Percentiles rank a stretch among this genome's conserved stretches.
phyloP scores from a whole-genome alignment of 805 yeast species.

The Starmerella gropengiesseri region DNA sequence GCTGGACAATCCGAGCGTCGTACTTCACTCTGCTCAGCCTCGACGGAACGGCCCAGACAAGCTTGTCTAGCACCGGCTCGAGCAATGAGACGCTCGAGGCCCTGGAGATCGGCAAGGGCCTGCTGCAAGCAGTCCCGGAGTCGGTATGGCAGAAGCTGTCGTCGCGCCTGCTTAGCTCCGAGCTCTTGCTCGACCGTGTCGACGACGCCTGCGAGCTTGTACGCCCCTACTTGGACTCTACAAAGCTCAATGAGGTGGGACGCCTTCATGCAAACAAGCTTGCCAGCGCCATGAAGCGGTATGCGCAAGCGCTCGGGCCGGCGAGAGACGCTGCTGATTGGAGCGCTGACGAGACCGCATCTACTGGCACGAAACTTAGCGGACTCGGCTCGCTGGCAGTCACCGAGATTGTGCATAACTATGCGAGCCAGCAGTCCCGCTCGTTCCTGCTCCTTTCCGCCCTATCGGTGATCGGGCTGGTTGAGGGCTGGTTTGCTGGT shows the following conservation, averaged over 20 bases:
- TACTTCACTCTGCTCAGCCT: conserved; percentile 10
- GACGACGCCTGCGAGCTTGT: conserved; percentile 9
- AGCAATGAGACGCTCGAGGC: neutral
- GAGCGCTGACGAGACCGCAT: neutral
- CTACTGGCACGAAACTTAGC: conserved; percentile 4
- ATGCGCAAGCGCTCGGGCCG: conserved; percentile 4
- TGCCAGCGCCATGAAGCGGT: conserved; percentile 1
- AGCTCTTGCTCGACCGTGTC: conserved; percentile 11
- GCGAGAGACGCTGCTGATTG: neutral
- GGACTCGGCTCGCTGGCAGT: conserved; percentile 18
- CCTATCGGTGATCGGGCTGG: conserved; percentile 17
- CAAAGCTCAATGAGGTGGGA: conserved; percentile 11
- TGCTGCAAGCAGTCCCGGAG: conserved; percentile 7
- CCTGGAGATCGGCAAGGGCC: conserved; percentile 1
- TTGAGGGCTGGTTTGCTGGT: conserved; percentile 20
- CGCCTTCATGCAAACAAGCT: conserved; percentile 1
- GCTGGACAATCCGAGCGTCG: conserved; percentile 18
- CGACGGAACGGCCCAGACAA: no score
- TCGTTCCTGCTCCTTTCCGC: conserved; percentile 10
- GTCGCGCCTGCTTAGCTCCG: conserved; percentile 5
- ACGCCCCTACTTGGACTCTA: conserved; percentile 3
- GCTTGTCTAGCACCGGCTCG: no score
- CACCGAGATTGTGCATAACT: conserved; percentile 12
- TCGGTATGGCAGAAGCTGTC: neutral
- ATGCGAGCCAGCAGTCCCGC: conserved; percentile 9